Percentiles rank a stretch among this genome's conserved stretches.
phyloP scores from a whole-genome alignment of 768 basidiomycete species.

The Mycena maculata region DNA sequence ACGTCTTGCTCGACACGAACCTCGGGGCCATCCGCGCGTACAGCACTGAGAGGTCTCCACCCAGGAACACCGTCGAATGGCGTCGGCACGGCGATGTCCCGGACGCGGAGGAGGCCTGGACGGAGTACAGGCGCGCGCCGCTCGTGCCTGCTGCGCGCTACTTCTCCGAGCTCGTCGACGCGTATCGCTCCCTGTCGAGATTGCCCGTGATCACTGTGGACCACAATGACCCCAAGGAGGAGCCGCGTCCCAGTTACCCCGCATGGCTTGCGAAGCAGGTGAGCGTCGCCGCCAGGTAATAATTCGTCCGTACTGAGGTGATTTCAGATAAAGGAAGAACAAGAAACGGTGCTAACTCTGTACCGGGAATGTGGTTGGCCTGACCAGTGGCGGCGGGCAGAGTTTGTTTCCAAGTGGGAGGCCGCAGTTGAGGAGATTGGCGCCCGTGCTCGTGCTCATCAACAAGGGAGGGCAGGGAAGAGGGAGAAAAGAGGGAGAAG shows the following conservation, averaged over 20 bases:
- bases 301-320: neutral
- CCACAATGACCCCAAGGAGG: constrained; percentile 12
- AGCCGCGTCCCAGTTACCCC: neutral
- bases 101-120: neutral
- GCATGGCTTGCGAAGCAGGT: neutral
- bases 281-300: neutral
- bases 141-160: constrained; percentile 21
- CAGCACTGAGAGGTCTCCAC: neutral
- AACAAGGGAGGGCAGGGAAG: too few relatives aligned
- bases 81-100: constrained; percentile 9
- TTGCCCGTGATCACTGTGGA: constrained; percentile 6
- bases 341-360: neutral
- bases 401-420: constrained; percentile 3
- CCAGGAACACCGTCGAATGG: constrained; percentile 15
- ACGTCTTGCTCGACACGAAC: constrained; percentile 30
- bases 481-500: too few relatives aligned
- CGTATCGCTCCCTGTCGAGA: constrained; percentile 25
- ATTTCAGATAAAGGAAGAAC: neutral
- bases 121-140: constrained; percentile 18
- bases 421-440: neutral
- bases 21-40: constrained; percentile 25
- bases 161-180: constrained; percentile 23
- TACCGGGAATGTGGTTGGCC: constrained; percentile 10
- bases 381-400: constrained; percentile 4
- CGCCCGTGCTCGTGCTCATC: neutral